Percentiles rank a stretch among this genome's conserved stretches.
phyloP scores from a whole-genome alignment of 1,139 yeast species.

The Kodamaea anthophila region DNA sequence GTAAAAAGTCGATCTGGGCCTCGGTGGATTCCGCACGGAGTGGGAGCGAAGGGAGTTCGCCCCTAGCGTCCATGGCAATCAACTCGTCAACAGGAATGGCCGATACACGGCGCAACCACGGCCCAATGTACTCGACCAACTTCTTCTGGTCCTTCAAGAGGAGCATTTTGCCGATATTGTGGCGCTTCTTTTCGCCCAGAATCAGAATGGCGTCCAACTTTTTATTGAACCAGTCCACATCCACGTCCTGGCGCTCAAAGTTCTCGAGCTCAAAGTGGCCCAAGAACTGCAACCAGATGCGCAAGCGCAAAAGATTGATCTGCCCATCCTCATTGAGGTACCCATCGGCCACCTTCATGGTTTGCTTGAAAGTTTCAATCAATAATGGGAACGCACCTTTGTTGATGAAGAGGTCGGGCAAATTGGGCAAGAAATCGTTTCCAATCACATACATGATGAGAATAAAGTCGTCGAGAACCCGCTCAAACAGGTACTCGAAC shows the following conservation, averaged over 20 bases:
- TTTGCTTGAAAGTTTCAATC: slow-evolving; percentile 79
- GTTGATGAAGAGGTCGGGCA: slow-evolving; percentile 88
- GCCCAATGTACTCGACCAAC: slow-evolving; percentile 52
- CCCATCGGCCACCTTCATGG: slow-evolving; percentile 70
- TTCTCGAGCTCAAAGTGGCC: slow-evolving; percentile 73
- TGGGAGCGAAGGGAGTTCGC: slow-evolving; percentile 41
- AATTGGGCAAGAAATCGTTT: slow-evolving; percentile 96
- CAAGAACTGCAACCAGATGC: slow-evolving; percentile 64
- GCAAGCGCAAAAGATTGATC: slow-evolving; percentile 68
- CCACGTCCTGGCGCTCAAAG: slow-evolving; percentile 76
- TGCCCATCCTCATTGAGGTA: slow-evolving; percentile 80
- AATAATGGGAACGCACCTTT: slow-evolving; percentile 94
- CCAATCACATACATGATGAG: slow-evolving; percentile 92
- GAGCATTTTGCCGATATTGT: slow-evolving; percentile 57
- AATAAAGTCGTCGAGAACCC: slow-evolving; percentile 87
- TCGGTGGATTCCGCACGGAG: slow-evolving; percentile 46
- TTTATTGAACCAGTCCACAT: slow-evolving; percentile 86
- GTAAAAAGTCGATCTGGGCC: slow-evolving; percentile 52
- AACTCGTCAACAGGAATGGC: slow-evolving; percentile 24
- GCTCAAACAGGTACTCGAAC: slow-evolving; percentile 81
- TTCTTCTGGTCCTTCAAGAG: slow-evolving; percentile 71
- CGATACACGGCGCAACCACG: slow-evolving; percentile 55
- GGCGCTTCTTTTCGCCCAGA: slow-evolving; percentile 64
- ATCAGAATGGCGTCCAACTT: slow-evolving; percentile 75
- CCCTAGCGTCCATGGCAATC: slow-evolving; percentile 33